phyloP scores from a whole-genome alignment of 768 basidiomycete species.

The Lentinula detonsa region DNA sequence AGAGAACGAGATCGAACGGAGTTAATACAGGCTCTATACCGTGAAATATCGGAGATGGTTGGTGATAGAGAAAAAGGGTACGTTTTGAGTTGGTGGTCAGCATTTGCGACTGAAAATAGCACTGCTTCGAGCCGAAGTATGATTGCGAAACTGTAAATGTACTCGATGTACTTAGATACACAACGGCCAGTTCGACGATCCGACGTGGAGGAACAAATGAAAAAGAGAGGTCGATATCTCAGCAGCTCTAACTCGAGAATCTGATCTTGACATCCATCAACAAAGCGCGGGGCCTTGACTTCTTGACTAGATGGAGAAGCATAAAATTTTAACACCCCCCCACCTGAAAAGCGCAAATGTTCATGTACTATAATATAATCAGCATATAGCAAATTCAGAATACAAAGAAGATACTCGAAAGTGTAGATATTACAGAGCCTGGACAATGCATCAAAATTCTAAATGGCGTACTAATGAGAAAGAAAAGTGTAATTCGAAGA shows the following conservation, averaged over 20 bases:
- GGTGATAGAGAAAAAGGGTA: slow-evolving; percentile 4
- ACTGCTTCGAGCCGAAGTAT: neutral
- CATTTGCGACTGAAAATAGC: neutral
- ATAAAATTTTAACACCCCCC: no score
- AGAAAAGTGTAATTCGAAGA: neutral
- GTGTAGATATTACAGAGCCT: slow-evolving; percentile 12
- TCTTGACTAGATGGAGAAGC: no score
- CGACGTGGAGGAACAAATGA: no score
- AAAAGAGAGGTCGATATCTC: no score
- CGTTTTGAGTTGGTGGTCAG: slow-evolving; percentile 1
- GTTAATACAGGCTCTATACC: neutral
- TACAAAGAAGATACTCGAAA: slow-evolving; percentile 1
- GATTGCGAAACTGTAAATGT: neutral
- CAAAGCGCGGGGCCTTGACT: no score
- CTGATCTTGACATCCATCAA: no score
- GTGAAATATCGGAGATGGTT: neutral
- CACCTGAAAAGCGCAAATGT: neutral
- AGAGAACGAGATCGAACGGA: neutral
- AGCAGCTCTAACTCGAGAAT: no score
- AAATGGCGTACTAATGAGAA: neutral
- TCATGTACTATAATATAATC: neutral
- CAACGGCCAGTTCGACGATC: no score
- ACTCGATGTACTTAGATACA: no score
- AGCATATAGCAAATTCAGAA: neutral
- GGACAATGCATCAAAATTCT: neutral